Evolutionary conservation across 345 rosid species (phyloP), one percentile per base, ranked within the genome.

Genomic region (Trapa incisa): DNA sequence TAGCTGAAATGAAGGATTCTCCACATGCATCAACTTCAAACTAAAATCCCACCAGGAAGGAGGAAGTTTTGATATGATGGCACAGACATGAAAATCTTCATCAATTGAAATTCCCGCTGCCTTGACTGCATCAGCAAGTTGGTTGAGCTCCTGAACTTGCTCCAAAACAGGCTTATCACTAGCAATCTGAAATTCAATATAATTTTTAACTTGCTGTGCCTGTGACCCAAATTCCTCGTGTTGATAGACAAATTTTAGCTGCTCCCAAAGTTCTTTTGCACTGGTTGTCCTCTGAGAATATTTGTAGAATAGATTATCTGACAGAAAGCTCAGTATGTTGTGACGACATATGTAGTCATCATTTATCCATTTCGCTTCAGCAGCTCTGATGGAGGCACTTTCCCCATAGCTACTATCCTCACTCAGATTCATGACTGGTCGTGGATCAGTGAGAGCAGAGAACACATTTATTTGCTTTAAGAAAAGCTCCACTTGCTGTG

Each of bases 181-280:
- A 41, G 80, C 77, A 68, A 88, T 84, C 76, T 84, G 80, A 77
- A 75, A 89, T 70, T 92, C 96, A 61, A 89, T 76, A 79, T 92
- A 92, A 75, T 74, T 85, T 70, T 81, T 92, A 13, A 92, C 96
- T 64, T 74, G 89, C 72, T 80, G 72, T 74, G 87, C 82, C 84
- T 80, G 85, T 1, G 85, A 79, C 70, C 83, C 87, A 32, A 75
- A 74, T 62, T 86, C 92, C 68, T 88, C 90, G 36, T 75, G 64
- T 15, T 81, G 88, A 74, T 90, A 88, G 33, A 84, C 89, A 66
- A 79, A 75, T 64, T 78, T 88, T 67, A 89, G 85, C 76, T 84
- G 85, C 52, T 86, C 92, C 96, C 97, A 92, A n/a, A 89, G 72
- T 67, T 83, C 89, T 77, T 82, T 92, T 33, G 96, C 98, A 65